Conservation (phyloP, 805 yeast genomes). For the Phaffomyces thermotolerans region DNA sequence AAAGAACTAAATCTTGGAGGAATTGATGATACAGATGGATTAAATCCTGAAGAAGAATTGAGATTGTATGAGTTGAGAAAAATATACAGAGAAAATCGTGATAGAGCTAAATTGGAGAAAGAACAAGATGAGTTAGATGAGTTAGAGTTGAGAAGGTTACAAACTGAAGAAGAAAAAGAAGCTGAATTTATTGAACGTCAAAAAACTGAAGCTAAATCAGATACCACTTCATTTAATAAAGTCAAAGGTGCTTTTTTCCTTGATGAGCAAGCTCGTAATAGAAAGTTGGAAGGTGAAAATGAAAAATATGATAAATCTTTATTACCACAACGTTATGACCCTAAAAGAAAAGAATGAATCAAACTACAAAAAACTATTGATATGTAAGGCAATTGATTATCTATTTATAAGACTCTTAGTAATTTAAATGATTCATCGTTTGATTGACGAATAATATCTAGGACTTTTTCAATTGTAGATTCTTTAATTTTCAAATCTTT, state of each 20-base stretch:
- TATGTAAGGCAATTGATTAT: not conserved
- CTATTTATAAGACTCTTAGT: constrained; percentile 13
- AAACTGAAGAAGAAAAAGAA: constrained; percentile 19
- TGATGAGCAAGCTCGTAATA: constrained; percentile 7
- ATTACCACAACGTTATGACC: constrained; percentile 10
- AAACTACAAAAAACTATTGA: not conserved
- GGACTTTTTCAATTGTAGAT: constrained; percentile 6
- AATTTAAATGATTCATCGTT: constrained; percentile 19
- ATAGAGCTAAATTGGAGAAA: constrained; percentile 11
- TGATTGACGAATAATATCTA: constrained; percentile 13
- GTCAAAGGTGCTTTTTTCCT: constrained; percentile 19
- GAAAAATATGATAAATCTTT: constrained; percentile 12
- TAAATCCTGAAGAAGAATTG: constrained; percentile 49
- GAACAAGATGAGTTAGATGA: constrained; percentile 23
- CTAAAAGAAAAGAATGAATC: not conserved
- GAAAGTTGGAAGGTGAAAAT: constrained; percentile 8
- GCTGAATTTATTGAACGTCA: constrained; percentile 14
- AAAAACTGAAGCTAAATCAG: not conserved
- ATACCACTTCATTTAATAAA: not conserved
- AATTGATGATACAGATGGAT: constrained; percentile 54
- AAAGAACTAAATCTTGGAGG: constrained; percentile 23
- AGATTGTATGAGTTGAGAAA: constrained; percentile 50
- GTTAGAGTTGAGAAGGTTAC: constrained; percentile 17
- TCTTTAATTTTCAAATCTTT: constrained; percentile 8
- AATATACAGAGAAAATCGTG: constrained; percentile 35